Evolutionary conservation across 192 early-diverging fungal species (phyloP), one percentile per base, ranked within the genome.

Genomic region (Phycomyces nitens): DNA sequence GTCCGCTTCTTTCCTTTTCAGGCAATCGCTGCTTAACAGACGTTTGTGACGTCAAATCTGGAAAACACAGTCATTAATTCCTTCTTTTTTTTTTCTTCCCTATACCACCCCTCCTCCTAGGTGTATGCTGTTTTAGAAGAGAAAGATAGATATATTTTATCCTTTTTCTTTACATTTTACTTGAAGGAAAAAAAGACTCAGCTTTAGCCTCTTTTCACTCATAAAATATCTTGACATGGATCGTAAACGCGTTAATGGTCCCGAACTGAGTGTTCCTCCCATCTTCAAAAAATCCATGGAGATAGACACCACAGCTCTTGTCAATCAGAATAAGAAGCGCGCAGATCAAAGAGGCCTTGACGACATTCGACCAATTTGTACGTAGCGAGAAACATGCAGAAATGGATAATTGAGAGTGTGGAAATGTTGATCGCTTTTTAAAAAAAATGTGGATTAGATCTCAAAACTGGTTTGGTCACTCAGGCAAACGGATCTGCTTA

Each of bases 401-500:
- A n/a, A n/a, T n/a, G 29, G 7, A 34, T 7, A 34, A 5, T 5
- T 34, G 3, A 47, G 11, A 47, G 11, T 47, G 11, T 11, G 12
- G 15, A n/a, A n/a, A 47, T 50, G 47, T 24, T 24, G 68, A n/a
- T 34, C 43, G 14, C n/a, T n/a, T n/a, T n/a, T n/a, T n/a, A 5
- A 16, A 7, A 15, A 8, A 27, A 26, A 34, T 23, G 34, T 91
- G 15, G 83, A 76, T 55, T 51, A 90, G 86, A 82, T 63, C 60
- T 89, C 43, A 85, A 82, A 60, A 86, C 88, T 18, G 89, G 89
- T n/a, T 62, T 88, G 55, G 82, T 92, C 26, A 71, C 58, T 23
- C 86, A 89, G 47, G 86, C 91, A 16, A 89, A 86, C 39, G 91
- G 91, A 42, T 90, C 88, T 22, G 87, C 90, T 27, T 90, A 84